phyloP scores from a whole-genome alignment of 140 eudicot species.

The Ambrosia hybrid region DNA sequence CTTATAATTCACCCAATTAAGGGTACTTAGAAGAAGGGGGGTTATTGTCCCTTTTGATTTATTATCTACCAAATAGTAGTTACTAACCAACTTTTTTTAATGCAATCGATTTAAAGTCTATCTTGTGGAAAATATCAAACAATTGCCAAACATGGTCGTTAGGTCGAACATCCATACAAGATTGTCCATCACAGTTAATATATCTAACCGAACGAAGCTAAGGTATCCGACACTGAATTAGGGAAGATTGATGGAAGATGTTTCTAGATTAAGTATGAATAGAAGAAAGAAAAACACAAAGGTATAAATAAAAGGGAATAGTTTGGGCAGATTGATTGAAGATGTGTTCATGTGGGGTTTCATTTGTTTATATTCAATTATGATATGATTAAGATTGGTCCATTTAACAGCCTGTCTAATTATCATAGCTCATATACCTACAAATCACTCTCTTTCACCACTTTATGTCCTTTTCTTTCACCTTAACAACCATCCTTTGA shows the following conservation, averaged over 20 bases:
- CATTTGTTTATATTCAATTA: conserved; percentile 45
- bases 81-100: conserved; percentile 26
- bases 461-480: conserved; percentile 74
- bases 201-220: neutral
- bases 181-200: neutral
- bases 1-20: conserved; percentile 14
- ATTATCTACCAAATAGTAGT: conserved; percentile 31
- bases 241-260: conserved; percentile 11
- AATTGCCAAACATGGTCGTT: conserved; percentile 24
- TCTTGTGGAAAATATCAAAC: conserved; percentile 15
- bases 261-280: conserved; percentile 39
- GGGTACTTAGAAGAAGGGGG: conserved; percentile 27
- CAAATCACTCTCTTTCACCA: conserved; percentile 47
- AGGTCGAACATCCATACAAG: conserved; percentile 11
- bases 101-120: conserved; percentile 18
- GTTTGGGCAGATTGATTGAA: conserved; percentile 55
- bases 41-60: conserved; percentile 24
- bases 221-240: conserved; percentile 8
- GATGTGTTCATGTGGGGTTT: conserved; percentile 51
- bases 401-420: conserved; percentile 59
- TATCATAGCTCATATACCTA: conserved; percentile 35
- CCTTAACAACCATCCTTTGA: conserved; percentile 36
- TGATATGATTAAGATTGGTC: conserved; percentile 51
- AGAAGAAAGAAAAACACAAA: conserved; percentile 31
- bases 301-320: conserved; percentile 29